These are phyloP conservation scores for Penium margaritaceum DNA, from an alignment of 139 green algal genomes.

Conservation along the genomic window DNA sequence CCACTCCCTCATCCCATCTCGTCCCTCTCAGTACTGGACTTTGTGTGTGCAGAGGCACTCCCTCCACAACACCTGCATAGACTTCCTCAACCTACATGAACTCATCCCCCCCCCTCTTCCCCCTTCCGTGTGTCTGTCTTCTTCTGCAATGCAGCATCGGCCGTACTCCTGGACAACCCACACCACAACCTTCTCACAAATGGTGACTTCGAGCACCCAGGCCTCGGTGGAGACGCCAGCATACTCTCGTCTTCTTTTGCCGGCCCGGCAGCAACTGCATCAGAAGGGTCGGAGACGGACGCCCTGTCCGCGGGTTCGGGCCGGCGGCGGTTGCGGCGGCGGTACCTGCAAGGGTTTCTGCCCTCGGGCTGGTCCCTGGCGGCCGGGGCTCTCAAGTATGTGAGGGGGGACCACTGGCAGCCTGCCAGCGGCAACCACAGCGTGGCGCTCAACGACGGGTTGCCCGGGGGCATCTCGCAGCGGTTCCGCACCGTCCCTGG, in stretches of 20 bases:
- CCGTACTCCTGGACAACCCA: background rate
- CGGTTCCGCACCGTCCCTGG: background rate
- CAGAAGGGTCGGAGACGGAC: too few species aligned
- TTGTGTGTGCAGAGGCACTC: too few species aligned
- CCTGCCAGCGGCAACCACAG: background rate
- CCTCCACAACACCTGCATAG: too few species aligned
- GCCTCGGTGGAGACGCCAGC: background rate
- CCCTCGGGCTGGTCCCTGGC: background rate
- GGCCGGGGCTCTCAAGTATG: slow-evolving; percentile 1
- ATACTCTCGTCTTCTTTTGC: too few species aligned
- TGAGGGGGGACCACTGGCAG: background rate
- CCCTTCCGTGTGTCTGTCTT: too few species aligned
- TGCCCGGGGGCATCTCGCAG: background rate
- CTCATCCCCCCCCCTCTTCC: background rate
- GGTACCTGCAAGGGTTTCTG: background rate
- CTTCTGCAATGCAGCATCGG: background rate
- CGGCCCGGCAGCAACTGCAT: too few species aligned
- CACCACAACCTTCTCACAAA: background rate
- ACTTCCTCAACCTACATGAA: too few species aligned
- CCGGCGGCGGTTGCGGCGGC: background rate
- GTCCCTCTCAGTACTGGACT: too few species aligned
- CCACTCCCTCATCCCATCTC: background rate
- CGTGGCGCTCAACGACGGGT: background rate
- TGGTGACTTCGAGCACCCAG: background rate
- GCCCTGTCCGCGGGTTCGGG: too few species aligned